phyloP scores from a whole-genome alignment of 2,329 filamentous ascomycete genomes.

The Diaporthe ilicicola region DNA sequence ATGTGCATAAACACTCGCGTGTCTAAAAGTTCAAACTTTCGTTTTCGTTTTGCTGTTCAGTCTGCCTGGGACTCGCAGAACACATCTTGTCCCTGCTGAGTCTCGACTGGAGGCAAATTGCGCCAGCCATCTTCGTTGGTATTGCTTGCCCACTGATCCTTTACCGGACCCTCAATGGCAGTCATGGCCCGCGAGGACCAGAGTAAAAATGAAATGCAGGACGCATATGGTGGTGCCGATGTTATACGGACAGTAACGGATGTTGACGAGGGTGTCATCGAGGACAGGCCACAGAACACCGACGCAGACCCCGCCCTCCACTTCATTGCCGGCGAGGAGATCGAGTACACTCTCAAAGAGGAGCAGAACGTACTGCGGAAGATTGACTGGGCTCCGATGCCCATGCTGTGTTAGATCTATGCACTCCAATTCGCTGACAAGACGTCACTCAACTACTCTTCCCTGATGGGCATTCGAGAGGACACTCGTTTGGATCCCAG shows the following conservation, averaged over 20 bases:
- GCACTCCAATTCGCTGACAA: slow-evolving; percentile 71
- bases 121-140: not conserved
- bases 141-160: not conserved
- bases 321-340: not conserved
- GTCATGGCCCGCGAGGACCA: not conserved
- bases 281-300: not conserved
- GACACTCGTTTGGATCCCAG: slow-evolving; percentile 30
- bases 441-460: slow-evolving; percentile 60
- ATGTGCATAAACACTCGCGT: not conserved
- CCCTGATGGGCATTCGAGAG: slow-evolving; percentile 43
- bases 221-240: not conserved
- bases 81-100: not conserved
- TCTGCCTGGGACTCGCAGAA: not conserved
- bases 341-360: not conserved
- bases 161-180: not conserved
- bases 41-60: not conserved
- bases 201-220: not conserved
- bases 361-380: slow-evolving; percentile 50
- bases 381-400: slow-evolving; percentile 70
- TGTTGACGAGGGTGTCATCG: not conserved
- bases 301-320: slow-evolving; percentile 10
- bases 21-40: no score
- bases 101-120: not conserved
- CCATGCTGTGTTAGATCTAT: slow-evolving; percentile 60
- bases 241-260: not conserved